Percentiles rank a stretch among this genome's conserved stretches.
phyloP scores from a whole-genome alignment of 108 stramenopile species.

The Cyclotella sp. region DNA sequence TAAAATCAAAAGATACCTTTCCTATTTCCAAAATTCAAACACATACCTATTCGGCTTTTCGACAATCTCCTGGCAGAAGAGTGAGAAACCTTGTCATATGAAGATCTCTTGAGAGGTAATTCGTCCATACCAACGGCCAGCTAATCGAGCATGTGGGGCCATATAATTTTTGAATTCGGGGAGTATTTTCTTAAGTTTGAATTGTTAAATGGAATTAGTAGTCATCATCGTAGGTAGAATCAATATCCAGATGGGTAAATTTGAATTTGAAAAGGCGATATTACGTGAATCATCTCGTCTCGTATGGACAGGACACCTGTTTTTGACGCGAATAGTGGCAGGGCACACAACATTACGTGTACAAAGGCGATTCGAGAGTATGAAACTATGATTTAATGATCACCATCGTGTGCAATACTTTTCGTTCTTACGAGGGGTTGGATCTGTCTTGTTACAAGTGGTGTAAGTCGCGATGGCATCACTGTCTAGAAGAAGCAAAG shows the following conservation, averaged over 20 bases:
- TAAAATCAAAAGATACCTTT: conserved; percentile 1
- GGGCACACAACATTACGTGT: not conserved
- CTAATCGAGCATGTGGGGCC: not conserved
- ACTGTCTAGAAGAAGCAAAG: not conserved
- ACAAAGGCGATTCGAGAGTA: not conserved
- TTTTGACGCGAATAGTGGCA: not conserved
- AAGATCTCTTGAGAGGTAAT: no score
- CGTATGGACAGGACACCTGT: not conserved
- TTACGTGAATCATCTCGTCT: not conserved
- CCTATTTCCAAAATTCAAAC: conserved; percentile 1
- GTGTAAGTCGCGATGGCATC: not conserved
- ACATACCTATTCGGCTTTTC: not conserved
- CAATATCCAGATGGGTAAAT: not conserved
- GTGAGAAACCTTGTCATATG: no score
- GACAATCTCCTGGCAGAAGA: no score
- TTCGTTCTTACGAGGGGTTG: not conserved
- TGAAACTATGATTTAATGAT: not conserved
- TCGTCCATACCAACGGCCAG: not conserved
- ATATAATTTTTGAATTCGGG: not conserved
- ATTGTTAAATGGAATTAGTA: not conserved
- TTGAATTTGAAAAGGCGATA: not conserved
- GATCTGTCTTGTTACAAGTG: not conserved
- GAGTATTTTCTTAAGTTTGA: not conserved
- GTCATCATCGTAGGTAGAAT: not conserved
- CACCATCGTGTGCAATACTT: conserved; percentile 1